phyloP scores from a whole-genome alignment of 768 basidiomycete genomes.

The Lactifluus rugatus region DNA sequence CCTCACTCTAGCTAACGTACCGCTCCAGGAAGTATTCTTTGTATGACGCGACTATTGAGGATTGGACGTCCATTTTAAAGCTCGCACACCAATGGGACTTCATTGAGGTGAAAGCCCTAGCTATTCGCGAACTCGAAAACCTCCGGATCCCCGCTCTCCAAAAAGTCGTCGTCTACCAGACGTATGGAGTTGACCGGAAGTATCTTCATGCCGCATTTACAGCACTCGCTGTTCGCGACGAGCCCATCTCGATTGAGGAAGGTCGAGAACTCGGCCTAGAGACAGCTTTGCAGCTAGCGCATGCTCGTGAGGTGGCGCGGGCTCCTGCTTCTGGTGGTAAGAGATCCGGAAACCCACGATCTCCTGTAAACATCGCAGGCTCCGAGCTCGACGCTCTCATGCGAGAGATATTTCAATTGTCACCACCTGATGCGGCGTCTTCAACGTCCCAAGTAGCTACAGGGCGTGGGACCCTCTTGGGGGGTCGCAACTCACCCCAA shows the following conservation, averaged over 20 bases:
- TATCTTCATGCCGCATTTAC: constrained; percentile 47
- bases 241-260: constrained; percentile 44
- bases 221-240: constrained; percentile 40
- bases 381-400: constrained; percentile 5
- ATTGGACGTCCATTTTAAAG: constrained; percentile 47
- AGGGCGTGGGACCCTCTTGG: not conserved
- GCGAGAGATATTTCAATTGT: constrained; percentile 8
- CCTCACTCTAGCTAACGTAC: not conserved
- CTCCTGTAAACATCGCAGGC: constrained; percentile 1
- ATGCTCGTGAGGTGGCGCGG: constrained; percentile 37
- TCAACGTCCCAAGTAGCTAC: not conserved
- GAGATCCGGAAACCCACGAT: not conserved
- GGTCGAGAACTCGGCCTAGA: constrained; percentile 46
- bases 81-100: constrained; percentile 51
- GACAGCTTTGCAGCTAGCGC: constrained; percentile 41
- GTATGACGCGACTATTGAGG: constrained; percentile 38
- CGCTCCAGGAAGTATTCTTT: constrained; percentile 42
- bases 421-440: not conserved
- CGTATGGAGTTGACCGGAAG: constrained; percentile 36
- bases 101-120: constrained; percentile 38
- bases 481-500: constrained; percentile 5
- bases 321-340: not conserved
- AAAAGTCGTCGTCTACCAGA: constrained; percentile 48
- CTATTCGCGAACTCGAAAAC: constrained; percentile 43
- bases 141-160: constrained; percentile 37